Conservation (phyloP, 2,329 filamentous ascomycete genomes). For the Phyllosticta paracitricarpa region DNA sequence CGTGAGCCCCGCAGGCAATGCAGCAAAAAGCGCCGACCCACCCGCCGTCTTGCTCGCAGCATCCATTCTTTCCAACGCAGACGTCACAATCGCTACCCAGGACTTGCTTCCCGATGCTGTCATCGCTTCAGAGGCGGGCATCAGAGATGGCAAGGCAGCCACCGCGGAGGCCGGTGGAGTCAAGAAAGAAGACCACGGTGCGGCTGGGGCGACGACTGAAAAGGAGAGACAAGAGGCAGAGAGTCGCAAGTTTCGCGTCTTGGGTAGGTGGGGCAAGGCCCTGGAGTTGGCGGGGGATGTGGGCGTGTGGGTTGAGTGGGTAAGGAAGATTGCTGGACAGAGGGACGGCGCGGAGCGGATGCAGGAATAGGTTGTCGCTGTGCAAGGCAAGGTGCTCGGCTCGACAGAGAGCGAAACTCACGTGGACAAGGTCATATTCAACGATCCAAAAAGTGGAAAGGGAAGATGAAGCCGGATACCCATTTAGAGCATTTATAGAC, state of each 20-base stretch:
- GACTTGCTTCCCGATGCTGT: conserved; percentile 37
- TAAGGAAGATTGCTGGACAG: conserved; percentile 17
- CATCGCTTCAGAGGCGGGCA: conserved; percentile 12
- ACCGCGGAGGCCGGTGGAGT: conserved; percentile 1
- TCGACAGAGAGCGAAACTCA: background rate
- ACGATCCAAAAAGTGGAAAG: too few species aligned
- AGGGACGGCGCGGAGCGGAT: background rate
- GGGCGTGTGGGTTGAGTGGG: conserved; percentile 44
- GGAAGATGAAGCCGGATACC: too few species aligned
- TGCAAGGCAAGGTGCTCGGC: background rate
- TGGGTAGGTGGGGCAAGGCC: conserved; percentile 32
- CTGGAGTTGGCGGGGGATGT: conserved; percentile 40
- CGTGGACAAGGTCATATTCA: too few species aligned
- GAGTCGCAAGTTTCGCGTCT: conserved; percentile 8
- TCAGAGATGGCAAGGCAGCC: conserved; percentile 10
- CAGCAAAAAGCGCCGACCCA: conserved; percentile 37
- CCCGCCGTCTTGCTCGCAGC: conserved; percentile 45
- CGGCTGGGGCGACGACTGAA: conserved; percentile 7
- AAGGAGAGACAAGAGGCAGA: conserved; percentile 15
- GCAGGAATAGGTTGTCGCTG: background rate
- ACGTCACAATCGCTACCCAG: conserved; percentile 49
- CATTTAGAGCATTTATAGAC: too few species aligned
- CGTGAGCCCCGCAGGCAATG: background rate
- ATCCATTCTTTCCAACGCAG: conserved; percentile 45
- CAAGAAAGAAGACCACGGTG: conserved; percentile 1